These are phyloP conservation scores for Cubamyces lactineus DNA, from an alignment of 768 basidiomycete genomes.

Conservation along the genomic window DNA sequence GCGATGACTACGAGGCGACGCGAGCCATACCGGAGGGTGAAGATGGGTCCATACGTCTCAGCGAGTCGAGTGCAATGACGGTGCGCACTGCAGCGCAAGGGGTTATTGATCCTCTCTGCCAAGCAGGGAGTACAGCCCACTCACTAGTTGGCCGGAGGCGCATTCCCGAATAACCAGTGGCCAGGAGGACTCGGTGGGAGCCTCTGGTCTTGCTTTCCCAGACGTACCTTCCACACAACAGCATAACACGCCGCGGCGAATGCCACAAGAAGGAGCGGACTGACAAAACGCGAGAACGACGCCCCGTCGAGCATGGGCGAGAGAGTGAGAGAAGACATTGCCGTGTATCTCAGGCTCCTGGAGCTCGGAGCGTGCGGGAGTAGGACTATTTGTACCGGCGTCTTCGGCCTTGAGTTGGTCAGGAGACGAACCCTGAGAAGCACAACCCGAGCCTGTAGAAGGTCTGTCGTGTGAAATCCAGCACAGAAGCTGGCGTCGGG, in stretches of 20 bases:
- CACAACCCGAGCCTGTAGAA: too few relatives aligned
- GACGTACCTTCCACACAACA: background rate
- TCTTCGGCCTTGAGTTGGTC: too few relatives aligned
- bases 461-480: background rate
- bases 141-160: constrained; percentile 17
- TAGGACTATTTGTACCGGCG: background rate
- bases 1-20: constrained; percentile 50
- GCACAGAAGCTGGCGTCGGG: background rate
- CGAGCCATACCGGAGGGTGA: constrained; percentile 56
- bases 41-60: constrained; percentile 62
- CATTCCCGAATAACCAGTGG: constrained; percentile 28
- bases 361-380: background rate
- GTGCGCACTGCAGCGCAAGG: background rate
- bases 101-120: background rate
- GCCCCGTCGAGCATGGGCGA: background rate
- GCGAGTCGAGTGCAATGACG: constrained; percentile 51
- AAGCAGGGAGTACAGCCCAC: background rate
- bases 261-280: background rate
- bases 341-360: background rate
- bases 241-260: constrained; percentile 1
- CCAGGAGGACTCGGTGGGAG: constrained; percentile 28
- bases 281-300: background rate
- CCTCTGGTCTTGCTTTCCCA: background rate
- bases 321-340: background rate
- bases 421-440: too few relatives aligned